Conservation (phyloP, 2,329 filamentous ascomycete species). For the Colletotrichum tropicale region DNA sequence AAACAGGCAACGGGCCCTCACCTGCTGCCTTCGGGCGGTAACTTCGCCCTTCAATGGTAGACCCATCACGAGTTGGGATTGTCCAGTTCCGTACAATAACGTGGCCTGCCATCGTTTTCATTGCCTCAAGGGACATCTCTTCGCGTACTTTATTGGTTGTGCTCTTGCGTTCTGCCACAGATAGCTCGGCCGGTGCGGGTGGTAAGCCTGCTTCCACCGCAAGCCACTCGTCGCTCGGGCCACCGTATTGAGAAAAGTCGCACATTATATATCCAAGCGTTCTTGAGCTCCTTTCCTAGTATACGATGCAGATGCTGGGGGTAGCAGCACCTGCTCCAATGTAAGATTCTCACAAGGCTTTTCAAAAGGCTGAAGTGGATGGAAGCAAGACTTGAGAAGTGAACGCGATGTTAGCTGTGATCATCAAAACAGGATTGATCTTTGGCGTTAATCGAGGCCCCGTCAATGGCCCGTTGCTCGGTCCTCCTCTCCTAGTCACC, state of each 20-base stretch:
- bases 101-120: slow-evolving; percentile 26
- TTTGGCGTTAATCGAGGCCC: neutral
- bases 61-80: slow-evolving; percentile 49
- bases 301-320: neutral
- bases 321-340: neutral
- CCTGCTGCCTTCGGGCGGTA: slow-evolving; percentile 44
- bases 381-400: neutral
- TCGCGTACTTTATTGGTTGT: slow-evolving; percentile 32
- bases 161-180: slow-evolving; percentile 30
- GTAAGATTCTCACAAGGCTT: neutral
- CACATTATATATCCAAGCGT: neutral
- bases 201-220: slow-evolving; percentile 36
- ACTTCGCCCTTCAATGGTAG: slow-evolving; percentile 45
- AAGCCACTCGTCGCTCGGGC: slow-evolving; percentile 47
- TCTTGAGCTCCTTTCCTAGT: neutral
- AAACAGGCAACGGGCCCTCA: slow-evolving; percentile 48
- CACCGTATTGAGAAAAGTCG: slow-evolving; percentile 42
- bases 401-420: neutral
- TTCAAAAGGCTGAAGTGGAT: neutral
- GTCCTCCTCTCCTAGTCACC: neutral
- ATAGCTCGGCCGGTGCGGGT: slow-evolving; percentile 24
- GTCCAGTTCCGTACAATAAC: slow-evolving; percentile 38
- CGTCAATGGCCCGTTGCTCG: neutral
- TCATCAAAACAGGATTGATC: neutral
- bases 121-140: slow-evolving; percentile 29